A percentile compares a stretch with the other conserved stretches of the same genome.
phyloP scores from a whole-genome alignment of 2,329 filamentous ascomycete genomes.

The Colletotrichum agaves region DNA sequence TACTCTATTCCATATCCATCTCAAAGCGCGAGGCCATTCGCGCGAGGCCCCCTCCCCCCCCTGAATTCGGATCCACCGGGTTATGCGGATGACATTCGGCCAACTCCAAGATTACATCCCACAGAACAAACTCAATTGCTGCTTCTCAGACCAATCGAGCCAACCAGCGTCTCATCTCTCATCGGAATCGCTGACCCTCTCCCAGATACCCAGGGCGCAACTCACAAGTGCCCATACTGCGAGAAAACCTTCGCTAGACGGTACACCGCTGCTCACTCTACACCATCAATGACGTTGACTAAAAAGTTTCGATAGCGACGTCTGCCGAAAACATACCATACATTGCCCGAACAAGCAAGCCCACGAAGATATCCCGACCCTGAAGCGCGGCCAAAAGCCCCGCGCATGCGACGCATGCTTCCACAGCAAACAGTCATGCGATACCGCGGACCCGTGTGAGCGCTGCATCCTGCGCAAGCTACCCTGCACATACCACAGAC shows the following conservation, averaged over 20 bases:
- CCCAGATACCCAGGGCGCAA: slow-evolving; percentile 32
- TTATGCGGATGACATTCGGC: not conserved
- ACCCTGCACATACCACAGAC: slow-evolving; percentile 39
- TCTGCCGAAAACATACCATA: slow-evolving; percentile 43
- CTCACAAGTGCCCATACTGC: slow-evolving; percentile 39
- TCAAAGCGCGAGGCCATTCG: not conserved
- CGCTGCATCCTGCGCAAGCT: slow-evolving; percentile 41
- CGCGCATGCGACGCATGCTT: slow-evolving; percentile 45
- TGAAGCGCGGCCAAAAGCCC: slow-evolving; percentile 44
- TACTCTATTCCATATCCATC: not conserved
- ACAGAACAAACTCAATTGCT: not conserved
- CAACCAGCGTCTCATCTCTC: slow-evolving; percentile 1
- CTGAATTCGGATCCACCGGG: not conserved
- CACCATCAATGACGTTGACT: not conserved
- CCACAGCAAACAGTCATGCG: slow-evolving; percentile 44
- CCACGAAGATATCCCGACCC: slow-evolving; percentile 34
- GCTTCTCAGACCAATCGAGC: not conserved
- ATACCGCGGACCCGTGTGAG: slow-evolving; percentile 41
- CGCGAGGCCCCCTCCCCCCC: too few species aligned
- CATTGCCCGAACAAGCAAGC: slow-evolving; percentile 39
- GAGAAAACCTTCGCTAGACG: slow-evolving; percentile 39
- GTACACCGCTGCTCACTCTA: slow-evolving; percentile 15
- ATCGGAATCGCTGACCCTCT: not conserved
- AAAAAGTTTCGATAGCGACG: slow-evolving; percentile 33
- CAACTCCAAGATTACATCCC: not conserved